Conservation (phyloP, 805 yeast genomes). For the Wickerhamiella kazuoi region DNA sequence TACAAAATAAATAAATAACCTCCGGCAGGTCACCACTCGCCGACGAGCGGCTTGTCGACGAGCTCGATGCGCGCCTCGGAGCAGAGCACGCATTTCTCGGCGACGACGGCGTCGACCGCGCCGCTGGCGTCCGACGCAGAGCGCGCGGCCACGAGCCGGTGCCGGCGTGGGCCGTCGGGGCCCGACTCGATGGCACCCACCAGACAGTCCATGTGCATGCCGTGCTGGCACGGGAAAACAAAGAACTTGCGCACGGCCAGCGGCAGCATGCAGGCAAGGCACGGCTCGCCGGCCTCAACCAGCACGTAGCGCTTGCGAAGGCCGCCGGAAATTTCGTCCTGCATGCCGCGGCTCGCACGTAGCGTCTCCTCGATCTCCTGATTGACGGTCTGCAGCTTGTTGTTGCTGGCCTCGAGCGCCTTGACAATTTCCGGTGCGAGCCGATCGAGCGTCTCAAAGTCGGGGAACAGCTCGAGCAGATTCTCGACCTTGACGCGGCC, state of each 20-base stretch:
- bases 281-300: slow-evolving; percentile 70
- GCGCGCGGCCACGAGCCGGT: neutral
- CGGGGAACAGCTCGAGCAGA: slow-evolving; percentile 68
- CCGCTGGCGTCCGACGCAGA: slow-evolving; percentile 1
- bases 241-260: slow-evolving; percentile 56
- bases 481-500: slow-evolving; percentile 46
- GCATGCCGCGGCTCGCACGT: slow-evolving; percentile 38
- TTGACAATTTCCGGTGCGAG: slow-evolving; percentile 68
- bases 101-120: slow-evolving; percentile 37
- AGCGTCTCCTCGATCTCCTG: slow-evolving; percentile 63
- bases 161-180: neutral
- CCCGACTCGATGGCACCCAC: slow-evolving; percentile 34
- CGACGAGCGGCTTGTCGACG: slow-evolving; percentile 41
- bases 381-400: slow-evolving; percentile 44
- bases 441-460: slow-evolving; percentile 61
- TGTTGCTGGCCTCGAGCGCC: slow-evolving; percentile 59
- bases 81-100: slow-evolving; percentile 57
- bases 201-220: slow-evolving; percentile 81
- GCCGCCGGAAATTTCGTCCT: slow-evolving; percentile 34
- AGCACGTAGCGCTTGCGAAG: slow-evolving; percentile 37
- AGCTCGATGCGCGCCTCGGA: slow-evolving; percentile 53
- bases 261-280: slow-evolving; percentile 52
- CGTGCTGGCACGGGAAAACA: slow-evolving; percentile 78
- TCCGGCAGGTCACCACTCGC: slow-evolving; percentile 3
- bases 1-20: neutral